Evolutionary conservation across 2,329 filamentous ascomycete genomes (phyloP).

Genomic region (Albifimbria verrucaria): DNA sequence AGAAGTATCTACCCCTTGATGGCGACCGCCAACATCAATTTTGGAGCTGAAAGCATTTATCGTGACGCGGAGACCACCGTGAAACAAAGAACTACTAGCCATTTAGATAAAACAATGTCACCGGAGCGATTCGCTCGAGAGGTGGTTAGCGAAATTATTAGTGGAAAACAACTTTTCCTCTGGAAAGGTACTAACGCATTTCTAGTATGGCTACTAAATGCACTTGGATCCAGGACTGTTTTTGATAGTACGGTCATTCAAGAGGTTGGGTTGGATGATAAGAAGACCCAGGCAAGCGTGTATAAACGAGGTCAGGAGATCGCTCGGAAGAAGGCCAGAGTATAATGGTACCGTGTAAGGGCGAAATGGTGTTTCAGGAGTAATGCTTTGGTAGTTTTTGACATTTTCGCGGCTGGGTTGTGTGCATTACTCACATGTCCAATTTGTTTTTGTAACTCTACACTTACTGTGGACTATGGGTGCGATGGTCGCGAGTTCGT

Average conservation of each 20-base stretch:
- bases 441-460: too few species aligned
- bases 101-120: neutral
- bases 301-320: neutral
- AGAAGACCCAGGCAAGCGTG: neutral
- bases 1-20: neutral
- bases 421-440: neutral
- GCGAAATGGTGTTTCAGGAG: neutral
- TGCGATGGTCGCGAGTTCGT: too few species aligned
- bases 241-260: neutral
- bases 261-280: neutral
- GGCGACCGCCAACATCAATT: slow-evolving; percentile 7
- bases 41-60: slow-evolving; percentile 1
- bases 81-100: neutral
- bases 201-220: neutral
- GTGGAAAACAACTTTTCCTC: neutral
- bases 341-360: neutral
- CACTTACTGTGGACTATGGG: too few species aligned
- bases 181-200: neutral
- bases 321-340: neutral
- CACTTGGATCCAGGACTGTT: neutral
- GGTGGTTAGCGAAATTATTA: neutral
- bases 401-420: neutral
- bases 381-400: neutral
- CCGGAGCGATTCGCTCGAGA: neutral
- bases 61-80: neutral